Evolutionary conservation across 768 basidiomycete genomes (phyloP), one percentile per base, ranked within the genome.

Genomic region (Russula sp.): DNA sequence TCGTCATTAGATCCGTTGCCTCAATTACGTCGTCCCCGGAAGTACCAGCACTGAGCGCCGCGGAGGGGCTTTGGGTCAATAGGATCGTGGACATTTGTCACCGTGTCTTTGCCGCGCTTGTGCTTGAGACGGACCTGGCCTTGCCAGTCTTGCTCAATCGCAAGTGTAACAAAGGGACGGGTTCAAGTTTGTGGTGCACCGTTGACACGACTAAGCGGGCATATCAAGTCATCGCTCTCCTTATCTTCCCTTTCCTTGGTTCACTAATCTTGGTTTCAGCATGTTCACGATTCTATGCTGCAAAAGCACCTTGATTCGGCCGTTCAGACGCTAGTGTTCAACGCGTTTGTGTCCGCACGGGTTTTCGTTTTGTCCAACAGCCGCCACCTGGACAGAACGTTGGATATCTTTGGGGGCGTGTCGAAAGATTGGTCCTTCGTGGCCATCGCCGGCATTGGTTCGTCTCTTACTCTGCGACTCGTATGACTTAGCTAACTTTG

Each of bases 31-130:
- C 94, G 18, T 65, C 71, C 6, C 71, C 82, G 57, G 95, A 97
- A 72, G 69, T 77, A 10, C 92, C 94, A 1, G 94, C 93, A n/a
- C 78, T 99, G 34, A 88, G 91, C 22, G 96, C 97, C 35, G 97
- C 98, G 1, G 97, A 99, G 72, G 77, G 98, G 4, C 84, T 99
- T 22, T 99, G 97, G 95, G 93, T 98, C 75, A 98, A 98, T 79
- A 88, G 98, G 65, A 95, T 95, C 74, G 95, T 96, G 94, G 95
- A 97, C 72, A 96, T 27, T 27, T 27, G 22, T 27, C 22, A 27
- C 22, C 22, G 22, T 27, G 22, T 93, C 1, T 98, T 99, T 72
- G 97, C 97, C 60, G 97, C 97, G 31, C 85, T 98, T 55, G 97
- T 96, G 13, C 84, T 99, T 55, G 96, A 96, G 18, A 98, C 97